These are phyloP conservation scores for Sambucus nigra DNA, from an alignment of 129 eudicot species.

Conservation along the genomic window DNA sequence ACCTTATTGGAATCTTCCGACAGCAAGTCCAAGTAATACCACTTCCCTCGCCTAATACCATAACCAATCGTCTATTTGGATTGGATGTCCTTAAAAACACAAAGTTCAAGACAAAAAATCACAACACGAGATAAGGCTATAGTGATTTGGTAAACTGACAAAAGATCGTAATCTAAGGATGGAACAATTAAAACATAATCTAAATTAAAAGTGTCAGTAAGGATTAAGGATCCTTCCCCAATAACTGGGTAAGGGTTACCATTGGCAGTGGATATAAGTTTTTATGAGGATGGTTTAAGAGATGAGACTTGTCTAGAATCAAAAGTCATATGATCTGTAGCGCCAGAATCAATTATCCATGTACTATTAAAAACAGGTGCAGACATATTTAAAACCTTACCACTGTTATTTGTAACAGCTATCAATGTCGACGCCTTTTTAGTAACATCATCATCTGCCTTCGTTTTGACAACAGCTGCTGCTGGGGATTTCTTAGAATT, in stretches of 20 bases:
- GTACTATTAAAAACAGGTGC: background rate
- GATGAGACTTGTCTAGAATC: constrained; percentile 1
- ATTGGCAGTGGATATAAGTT: background rate
- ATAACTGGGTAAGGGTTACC: background rate
- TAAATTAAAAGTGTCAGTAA: background rate
- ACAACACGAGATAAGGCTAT: too few relatives aligned
- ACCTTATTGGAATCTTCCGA: background rate
- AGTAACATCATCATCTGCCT: background rate
- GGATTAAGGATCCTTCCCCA: background rate
- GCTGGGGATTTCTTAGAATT: background rate
- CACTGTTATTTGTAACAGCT: background rate
- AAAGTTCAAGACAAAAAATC: too few relatives aligned
- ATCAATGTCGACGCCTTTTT: background rate
- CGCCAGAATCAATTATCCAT: constrained; percentile 4
- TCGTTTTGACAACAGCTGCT: background rate
- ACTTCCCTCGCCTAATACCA: background rate
- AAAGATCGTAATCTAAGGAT: too few relatives aligned
- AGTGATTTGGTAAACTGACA: too few relatives aligned
- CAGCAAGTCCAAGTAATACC: background rate
- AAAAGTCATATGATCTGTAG: background rate
- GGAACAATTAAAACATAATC: background rate
- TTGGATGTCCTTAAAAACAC: background rate
- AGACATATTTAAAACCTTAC: background rate
- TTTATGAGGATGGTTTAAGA: background rate
- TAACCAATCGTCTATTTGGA: background rate